phyloP scores from a whole-genome alignment of 2,329 filamentous ascomycete genomes.

The Fusarium tanahbumbuense region DNA sequence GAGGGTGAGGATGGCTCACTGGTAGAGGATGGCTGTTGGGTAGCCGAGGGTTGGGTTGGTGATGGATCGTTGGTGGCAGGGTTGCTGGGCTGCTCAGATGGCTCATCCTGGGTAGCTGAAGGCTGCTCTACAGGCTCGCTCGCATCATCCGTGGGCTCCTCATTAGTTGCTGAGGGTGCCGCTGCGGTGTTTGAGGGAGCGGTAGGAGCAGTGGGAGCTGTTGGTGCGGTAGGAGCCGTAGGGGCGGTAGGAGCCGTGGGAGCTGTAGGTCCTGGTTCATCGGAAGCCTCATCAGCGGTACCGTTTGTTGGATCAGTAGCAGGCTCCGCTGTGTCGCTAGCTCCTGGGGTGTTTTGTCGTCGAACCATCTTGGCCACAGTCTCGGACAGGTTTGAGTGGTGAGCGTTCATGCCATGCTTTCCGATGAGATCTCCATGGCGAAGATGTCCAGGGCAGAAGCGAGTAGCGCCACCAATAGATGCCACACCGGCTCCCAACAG shows the following conservation, averaged over 20 bases:
- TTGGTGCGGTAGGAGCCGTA: constrained; percentile 7
- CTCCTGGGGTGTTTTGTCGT: constrained; percentile 60
- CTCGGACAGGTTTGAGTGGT: constrained; percentile 43
- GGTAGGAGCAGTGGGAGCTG: constrained; percentile 11
- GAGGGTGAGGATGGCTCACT: constrained; percentile 42
- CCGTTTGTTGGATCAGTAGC: constrained; percentile 9
- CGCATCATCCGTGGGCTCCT: constrained; percentile 16
- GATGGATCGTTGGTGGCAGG: constrained; percentile 21
- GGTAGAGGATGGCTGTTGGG: constrained; percentile 30
- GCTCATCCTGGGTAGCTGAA: constrained; percentile 18
- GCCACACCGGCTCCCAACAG: constrained; percentile 42
- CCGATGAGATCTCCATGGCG: constrained; percentile 36
- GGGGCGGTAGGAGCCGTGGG: constrained; percentile 13
- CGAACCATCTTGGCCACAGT: constrained; percentile 72
- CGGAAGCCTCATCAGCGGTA: constrained; percentile 10
- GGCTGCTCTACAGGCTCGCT: constrained; percentile 21
- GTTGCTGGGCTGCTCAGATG: constrained; percentile 23
- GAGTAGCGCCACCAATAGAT: constrained; percentile 40
- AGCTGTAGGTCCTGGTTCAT: constrained; percentile 10
- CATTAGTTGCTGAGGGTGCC: constrained; percentile 27
- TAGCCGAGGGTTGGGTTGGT: constrained; percentile 25
- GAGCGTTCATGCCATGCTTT: constrained; percentile 40
- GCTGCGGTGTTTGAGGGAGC: constrained; percentile 17
- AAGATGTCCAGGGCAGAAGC: constrained; percentile 45
- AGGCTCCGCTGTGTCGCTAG: constrained; percentile 24